Conservation (phyloP, 1,284 basidiomycete species). For the Boletus smithii region DNA sequence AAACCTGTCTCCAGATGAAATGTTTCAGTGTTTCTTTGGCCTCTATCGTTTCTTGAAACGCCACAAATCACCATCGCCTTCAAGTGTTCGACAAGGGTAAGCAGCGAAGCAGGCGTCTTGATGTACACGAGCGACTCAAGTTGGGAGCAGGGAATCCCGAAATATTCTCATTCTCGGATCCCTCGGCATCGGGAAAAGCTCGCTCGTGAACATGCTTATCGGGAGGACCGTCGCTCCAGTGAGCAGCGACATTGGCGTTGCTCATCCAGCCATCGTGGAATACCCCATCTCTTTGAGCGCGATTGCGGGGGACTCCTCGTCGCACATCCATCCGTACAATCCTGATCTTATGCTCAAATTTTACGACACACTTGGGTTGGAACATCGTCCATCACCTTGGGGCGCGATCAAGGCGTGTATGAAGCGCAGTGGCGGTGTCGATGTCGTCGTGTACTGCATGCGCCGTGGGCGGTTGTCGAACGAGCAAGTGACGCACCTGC, state of each 20-base stretch:
- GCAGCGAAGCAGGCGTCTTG: constrained; percentile 2
- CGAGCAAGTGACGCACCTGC: constrained; percentile 20
- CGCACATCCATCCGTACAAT: too few species aligned
- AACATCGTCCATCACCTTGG: constrained; percentile 20
- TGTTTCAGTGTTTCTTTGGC: background rate
- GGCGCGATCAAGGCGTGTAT: constrained; percentile 14
- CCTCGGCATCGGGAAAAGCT: constrained; percentile 30
- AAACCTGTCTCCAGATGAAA: background rate
- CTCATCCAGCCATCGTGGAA: constrained; percentile 19
- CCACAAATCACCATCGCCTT: background rate
- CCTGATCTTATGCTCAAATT: constrained; percentile 11
- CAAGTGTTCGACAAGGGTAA: constrained; percentile 9
- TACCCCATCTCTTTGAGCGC: constrained; percentile 13
- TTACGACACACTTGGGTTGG: constrained; percentile 26
- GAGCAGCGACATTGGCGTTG: constrained; percentile 21
- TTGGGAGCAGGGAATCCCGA: constrained; percentile 9
- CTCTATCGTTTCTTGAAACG: constrained; percentile 2
- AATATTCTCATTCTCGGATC: constrained; percentile 28
- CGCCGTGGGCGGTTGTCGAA: constrained; percentile 23
- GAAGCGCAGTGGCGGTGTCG: constrained; percentile 13
- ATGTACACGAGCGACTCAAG: constrained; percentile 2
- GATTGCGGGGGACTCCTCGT: constrained; percentile 1
- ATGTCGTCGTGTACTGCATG: constrained; percentile 29
- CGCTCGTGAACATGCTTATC: constrained; percentile 28
- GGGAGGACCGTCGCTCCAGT: constrained; percentile 23